These are phyloP conservation scores for Russula sp. DNA, from an alignment of 768 basidiomycete genomes.

Conservation along the genomic window DNA sequence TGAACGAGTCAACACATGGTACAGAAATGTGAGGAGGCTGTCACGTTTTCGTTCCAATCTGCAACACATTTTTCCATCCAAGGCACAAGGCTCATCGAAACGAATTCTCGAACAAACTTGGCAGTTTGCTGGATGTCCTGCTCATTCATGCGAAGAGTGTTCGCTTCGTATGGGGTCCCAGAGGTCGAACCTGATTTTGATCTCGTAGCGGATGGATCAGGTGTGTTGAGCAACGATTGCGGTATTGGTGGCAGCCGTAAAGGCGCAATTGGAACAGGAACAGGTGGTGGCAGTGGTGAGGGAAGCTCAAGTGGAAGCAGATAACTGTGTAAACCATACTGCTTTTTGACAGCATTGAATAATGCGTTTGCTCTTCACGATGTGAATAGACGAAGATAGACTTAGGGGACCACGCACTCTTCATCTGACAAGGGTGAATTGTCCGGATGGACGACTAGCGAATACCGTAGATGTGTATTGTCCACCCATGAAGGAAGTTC, in stretches of 20 bases:
- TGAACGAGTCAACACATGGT: not conserved
- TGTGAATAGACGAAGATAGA: conserved; percentile 2
- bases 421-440: conserved; percentile 65
- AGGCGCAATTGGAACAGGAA: conserved; percentile 57
- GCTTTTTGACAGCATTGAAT: conserved; percentile 83
- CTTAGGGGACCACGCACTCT: conserved; percentile 47
- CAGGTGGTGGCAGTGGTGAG: conserved; percentile 53
- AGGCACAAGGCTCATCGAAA: conserved; percentile 82
- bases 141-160: conserved; percentile 49
- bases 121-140: conserved; percentile 68
- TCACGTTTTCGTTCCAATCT: conserved; percentile 87
- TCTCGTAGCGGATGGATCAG: conserved; percentile 16
- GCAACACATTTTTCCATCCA: conserved; percentile 95
- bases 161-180: conserved; percentile 8
- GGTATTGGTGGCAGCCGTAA: conserved; percentile 56
- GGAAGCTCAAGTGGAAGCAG: conserved; percentile 59
- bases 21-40: conserved; percentile 19
- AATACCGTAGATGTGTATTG: conserved; percentile 59
- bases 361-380: conserved; percentile 59
- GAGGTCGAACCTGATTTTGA: conserved; percentile 28
- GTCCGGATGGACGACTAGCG: conserved; percentile 68
- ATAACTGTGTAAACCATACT: conserved; percentile 72
- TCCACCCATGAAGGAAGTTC: conserved; percentile 84
- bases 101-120: conserved; percentile 79
- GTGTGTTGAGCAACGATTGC: conserved; percentile 24